Conservation (phyloP, 768 basidiomycete species). For the Gymnopilus junonius region DNA sequence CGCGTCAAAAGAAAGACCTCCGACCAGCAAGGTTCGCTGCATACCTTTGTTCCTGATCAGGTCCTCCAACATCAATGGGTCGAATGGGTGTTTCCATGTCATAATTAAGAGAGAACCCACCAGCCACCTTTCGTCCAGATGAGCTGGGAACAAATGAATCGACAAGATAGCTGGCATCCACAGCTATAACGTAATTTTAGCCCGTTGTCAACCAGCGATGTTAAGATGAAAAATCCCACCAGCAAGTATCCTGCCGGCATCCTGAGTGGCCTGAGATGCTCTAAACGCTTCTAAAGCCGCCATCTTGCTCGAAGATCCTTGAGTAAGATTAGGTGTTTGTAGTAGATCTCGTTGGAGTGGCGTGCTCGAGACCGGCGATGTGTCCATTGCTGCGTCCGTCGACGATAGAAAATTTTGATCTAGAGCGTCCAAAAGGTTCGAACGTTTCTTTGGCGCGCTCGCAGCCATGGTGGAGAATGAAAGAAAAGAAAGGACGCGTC, state of each 20-base stretch:
- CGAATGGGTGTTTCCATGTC: constrained; percentile 52
- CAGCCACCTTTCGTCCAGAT: constrained; percentile 3
- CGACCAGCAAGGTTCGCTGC: neutral
- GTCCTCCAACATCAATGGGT: constrained; percentile 59
- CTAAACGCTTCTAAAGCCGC: constrained; percentile 13
- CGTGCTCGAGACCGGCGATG: neutral
- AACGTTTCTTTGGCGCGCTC: constrained; percentile 22
- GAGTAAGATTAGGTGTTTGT: constrained; percentile 9
- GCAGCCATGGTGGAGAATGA: constrained; percentile 15
- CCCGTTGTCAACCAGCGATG: neutral
- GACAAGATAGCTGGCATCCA: neutral
- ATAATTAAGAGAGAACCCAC: constrained; percentile 52
- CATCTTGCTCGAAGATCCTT: constrained; percentile 1
- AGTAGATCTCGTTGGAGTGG: constrained; percentile 8
- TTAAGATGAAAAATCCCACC: constrained; percentile 4
- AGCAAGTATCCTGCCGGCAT: neutral
- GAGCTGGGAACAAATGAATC: neutral
- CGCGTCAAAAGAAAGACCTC: neutral
- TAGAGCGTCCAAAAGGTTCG: constrained; percentile 34
- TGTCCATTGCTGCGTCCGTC: neutral
- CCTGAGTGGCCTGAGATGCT: constrained; percentile 13
- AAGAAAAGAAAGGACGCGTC: neutral
- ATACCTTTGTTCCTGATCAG: constrained; percentile 58
- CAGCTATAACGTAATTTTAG: neutral
- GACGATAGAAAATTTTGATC: constrained; percentile 27